These are phyloP conservation scores for Kodamaea sp. DNA, from an alignment of 1,139 yeast genomes.

Conservation along the genomic window DNA sequence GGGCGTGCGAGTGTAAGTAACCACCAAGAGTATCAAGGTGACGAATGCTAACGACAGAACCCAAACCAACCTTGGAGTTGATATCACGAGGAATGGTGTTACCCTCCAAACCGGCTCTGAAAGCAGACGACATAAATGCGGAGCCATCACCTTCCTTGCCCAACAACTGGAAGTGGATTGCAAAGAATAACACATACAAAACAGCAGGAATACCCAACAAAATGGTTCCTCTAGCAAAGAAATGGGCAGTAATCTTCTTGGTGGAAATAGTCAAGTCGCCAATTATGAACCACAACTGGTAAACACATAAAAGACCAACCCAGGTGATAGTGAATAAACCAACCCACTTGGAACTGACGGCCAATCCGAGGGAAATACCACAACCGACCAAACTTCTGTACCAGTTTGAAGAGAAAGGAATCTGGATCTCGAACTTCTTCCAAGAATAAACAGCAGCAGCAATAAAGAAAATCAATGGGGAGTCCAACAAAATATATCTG, in stretches of 20 bases:
- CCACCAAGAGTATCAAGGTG: conserved; percentile 91
- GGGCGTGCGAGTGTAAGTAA: conserved; percentile 89
- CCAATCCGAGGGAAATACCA: conserved; percentile 84
- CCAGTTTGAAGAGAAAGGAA: conserved; percentile 73
- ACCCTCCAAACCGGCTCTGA: conserved; percentile 75
- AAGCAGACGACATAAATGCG: conserved; percentile 86
- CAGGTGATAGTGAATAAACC: conserved; percentile 93
- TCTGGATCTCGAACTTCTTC: conserved; percentile 78
- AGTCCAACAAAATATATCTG: conserved; percentile 84
- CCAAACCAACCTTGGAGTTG: conserved; percentile 82
- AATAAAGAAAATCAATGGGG: conserved; percentile 88
- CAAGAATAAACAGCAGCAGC: conserved; percentile 81
- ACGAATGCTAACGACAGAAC: conserved; percentile 76
- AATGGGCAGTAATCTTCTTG: conserved; percentile 51
- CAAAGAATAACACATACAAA: conserved; percentile 73
- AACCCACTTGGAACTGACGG: conserved; percentile 93
- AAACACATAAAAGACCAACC: conserved; percentile 76
- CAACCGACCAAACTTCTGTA: conserved; percentile 69
- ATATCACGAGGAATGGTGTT: conserved; percentile 68
- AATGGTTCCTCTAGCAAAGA: conserved; percentile 54
- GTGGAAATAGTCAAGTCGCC: conserved; percentile 79
- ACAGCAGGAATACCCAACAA: conserved; percentile 70
- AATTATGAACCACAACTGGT: conserved; percentile 82
- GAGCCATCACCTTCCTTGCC: conserved; percentile 81
- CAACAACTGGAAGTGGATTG: conserved; percentile 74